phyloP scores from a whole-genome alignment of 331 rosid species.

The Cydonia oblonga region DNA sequence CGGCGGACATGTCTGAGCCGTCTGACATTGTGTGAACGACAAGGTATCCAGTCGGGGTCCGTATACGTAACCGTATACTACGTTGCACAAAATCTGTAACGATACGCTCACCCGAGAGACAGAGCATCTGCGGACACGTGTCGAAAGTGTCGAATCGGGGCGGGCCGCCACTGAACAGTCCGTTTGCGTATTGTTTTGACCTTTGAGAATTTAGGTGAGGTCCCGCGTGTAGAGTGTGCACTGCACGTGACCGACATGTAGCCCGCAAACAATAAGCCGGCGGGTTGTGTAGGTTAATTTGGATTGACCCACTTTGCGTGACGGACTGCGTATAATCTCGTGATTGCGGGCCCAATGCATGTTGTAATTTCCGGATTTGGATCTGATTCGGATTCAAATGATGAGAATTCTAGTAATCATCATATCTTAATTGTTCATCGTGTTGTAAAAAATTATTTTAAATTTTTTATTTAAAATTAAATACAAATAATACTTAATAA shows the following conservation, averaged over 20 bases:
- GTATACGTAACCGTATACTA: background rate
- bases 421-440: background rate
- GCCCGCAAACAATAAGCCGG: conserved; percentile 9
- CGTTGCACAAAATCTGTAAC: background rate
- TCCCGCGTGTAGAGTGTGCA: background rate
- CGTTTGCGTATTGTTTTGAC: background rate
- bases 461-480: too few species aligned
- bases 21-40: conserved; percentile 21
- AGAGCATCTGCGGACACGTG: background rate
- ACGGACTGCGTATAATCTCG: background rate
- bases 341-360: background rate
- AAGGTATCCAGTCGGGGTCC: conserved; percentile 15
- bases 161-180: background rate
- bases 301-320: background rate
- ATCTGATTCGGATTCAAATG: too few species aligned
- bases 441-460: too few species aligned
- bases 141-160: background rate
- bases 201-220: background rate
- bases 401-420: too few species aligned
- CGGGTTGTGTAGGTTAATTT: conserved; percentile 9
- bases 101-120: background rate
- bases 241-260: conserved; percentile 2
- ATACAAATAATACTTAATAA: too few species aligned
- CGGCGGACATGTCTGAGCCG: conserved; percentile 16
- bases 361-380: background rate